phyloP scores from a whole-genome alignment of 176 grass and related monocot species.

The Hordeum vulgare region DNA sequence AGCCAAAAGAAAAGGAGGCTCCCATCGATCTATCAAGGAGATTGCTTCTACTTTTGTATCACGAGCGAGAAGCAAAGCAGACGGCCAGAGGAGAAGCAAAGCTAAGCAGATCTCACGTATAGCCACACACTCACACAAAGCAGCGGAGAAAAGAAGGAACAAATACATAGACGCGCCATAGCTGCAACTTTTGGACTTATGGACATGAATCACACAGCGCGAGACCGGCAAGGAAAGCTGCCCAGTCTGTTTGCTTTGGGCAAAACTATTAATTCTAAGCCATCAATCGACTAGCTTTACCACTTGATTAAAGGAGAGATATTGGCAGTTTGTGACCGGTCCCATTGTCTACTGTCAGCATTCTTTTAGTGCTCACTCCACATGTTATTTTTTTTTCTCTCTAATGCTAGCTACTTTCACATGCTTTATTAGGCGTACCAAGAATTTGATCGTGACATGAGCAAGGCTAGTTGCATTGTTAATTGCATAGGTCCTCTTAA shows the following conservation, averaged over 20 bases:
- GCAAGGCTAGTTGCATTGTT: background rate
- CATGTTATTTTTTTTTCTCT: background rate
- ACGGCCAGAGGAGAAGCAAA: background rate
- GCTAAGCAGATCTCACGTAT: background rate
- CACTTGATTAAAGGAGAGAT: background rate
- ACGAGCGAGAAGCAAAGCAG: background rate
- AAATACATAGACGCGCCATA: background rate
- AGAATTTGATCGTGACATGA: constrained; percentile 5
- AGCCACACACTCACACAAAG: background rate
- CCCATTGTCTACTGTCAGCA: background rate
- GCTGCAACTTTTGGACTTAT: background rate
- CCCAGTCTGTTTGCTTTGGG: background rate
- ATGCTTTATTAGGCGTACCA: background rate
- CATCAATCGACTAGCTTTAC: background rate
- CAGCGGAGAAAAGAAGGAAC: background rate
- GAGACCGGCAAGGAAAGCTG: background rate
- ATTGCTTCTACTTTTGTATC: background rate
- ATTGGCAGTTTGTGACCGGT: background rate
- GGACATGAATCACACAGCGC: background rate
- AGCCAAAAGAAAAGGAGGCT: background rate
- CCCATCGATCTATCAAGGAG: background rate
- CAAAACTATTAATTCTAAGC: background rate
- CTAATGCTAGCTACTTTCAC: constrained; percentile 2
- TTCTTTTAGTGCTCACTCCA: too few relatives aligned
- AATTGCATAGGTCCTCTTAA: background rate